Percentiles rank a stretch among this genome's conserved stretches.
These are phyloP conservation scores for Vitis cinerea DNA, from an alignment of 164 flowering plant species.

Conservation along the genomic window DNA sequence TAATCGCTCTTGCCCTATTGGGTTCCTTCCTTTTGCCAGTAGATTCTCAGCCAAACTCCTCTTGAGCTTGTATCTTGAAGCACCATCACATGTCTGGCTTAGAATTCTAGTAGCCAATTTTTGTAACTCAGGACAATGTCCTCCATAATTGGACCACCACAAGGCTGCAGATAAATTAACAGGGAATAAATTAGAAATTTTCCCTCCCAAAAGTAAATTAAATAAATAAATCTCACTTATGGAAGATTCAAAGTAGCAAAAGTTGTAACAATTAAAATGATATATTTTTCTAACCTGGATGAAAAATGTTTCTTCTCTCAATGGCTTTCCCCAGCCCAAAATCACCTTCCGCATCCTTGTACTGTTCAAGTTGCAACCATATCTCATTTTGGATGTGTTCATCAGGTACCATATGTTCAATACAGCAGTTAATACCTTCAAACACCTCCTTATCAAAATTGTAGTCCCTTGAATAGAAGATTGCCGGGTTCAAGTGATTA, in stretches of 20 bases:
- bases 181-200: background rate
- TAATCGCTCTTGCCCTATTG: slow-evolving; percentile 30
- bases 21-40: slow-evolving; percentile 34
- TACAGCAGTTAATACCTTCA: slow-evolving; percentile 41
- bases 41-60: slow-evolving; percentile 47
- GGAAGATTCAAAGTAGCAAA: background rate
- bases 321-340: slow-evolving; percentile 32
- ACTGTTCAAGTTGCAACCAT: slow-evolving; percentile 40
- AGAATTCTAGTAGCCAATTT: slow-evolving; percentile 49
- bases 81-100: slow-evolving; percentile 59
- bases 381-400: slow-evolving; percentile 28
- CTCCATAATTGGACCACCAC: slow-evolving; percentile 68
- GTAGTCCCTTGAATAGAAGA: slow-evolving; percentile 46
- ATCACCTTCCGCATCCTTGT: slow-evolving; percentile 31
- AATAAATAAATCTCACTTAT: background rate
- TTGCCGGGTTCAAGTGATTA: slow-evolving; percentile 55
- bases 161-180: slow-evolving; percentile 34
- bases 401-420: slow-evolving; percentile 41
- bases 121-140: slow-evolving; percentile 56
- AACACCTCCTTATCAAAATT: slow-evolving; percentile 52
- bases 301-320: slow-evolving; percentile 21
- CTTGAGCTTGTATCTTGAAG: slow-evolving; percentile 37
- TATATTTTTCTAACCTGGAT: slow-evolving; percentile 41
- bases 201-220: background rate
- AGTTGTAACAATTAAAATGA: background rate